Evolutionary conservation across 345 rosid genomes (phyloP).

Genomic region (Pugionium dolabratum): DNA sequence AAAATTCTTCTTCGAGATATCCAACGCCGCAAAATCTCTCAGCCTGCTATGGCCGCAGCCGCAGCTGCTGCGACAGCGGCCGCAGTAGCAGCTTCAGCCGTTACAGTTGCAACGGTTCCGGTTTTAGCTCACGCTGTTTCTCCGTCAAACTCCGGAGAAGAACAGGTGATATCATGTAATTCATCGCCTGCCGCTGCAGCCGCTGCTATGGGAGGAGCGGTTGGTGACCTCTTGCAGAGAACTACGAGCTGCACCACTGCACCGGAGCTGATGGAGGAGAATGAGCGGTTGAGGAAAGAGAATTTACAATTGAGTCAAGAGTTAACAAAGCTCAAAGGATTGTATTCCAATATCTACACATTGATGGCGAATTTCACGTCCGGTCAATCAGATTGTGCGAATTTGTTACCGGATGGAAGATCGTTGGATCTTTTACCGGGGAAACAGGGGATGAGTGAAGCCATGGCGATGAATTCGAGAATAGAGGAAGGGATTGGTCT

Average conservation of each 20-base stretch:
- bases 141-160: constrained; percentile 76
- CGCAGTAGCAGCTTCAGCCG: constrained; percentile 25
- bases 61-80: constrained; percentile 28
- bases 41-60: constrained; percentile 23
- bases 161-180: constrained; percentile 67
- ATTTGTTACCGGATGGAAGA: constrained; percentile 45
- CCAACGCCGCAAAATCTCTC: constrained; percentile 77
- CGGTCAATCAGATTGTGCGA: constrained; percentile 44
- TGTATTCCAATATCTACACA: constrained; percentile 61
- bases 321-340: constrained; percentile 59
- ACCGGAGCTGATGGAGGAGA: constrained; percentile 78
- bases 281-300: constrained; percentile 73
- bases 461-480: constrained; percentile 7
- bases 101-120: constrained; percentile 40
- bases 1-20: constrained; percentile 76
- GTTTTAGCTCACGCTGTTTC: constrained; percentile 43
- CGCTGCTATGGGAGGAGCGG: constrained; percentile 14
- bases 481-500: constrained; percentile 24
- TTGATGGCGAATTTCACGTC: constrained; percentile 65
- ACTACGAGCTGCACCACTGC: constrained; percentile 71
- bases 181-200: constrained; percentile 59
- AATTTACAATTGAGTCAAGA: constrained; percentile 67
- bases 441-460: constrained; percentile 38
- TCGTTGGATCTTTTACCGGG: constrained; percentile 49
- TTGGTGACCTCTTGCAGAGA: constrained; percentile 21